Conservation (phyloP, 495 filamentous ascomycete genomes). For the Lindgomyces ingoldianus region DNA sequence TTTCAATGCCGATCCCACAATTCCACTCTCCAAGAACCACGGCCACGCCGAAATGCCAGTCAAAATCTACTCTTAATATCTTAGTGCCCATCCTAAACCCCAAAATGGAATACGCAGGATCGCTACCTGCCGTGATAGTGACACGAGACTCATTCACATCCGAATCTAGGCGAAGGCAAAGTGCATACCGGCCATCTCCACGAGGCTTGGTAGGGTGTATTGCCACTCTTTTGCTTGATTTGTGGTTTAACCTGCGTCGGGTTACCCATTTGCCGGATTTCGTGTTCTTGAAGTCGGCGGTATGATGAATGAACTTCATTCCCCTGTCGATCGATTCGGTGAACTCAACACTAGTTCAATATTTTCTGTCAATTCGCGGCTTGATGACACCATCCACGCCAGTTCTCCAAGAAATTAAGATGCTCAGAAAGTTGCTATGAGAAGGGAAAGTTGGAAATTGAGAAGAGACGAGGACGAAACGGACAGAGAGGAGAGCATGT, state of each 20-base stretch:
- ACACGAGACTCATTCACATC: neutral
- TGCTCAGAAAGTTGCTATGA: neutral
- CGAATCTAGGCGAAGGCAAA: neutral
- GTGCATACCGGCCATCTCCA: slow-evolving; percentile 20
- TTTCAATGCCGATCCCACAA: neutral
- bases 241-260: neutral
- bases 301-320: neutral
- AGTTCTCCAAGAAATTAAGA: slow-evolving; percentile 12
- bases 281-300: slow-evolving; percentile 6
- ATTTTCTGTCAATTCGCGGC: slow-evolving; percentile 18
- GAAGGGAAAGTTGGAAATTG: neutral
- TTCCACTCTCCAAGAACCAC: neutral
- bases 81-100: neutral
- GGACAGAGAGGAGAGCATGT: neutral
- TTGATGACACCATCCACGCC: slow-evolving; percentile 26
- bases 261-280: neutral
- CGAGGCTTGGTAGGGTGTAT: neutral
- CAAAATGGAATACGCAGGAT: neutral
- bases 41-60: neutral
- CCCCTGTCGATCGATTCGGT: slow-evolving; percentile 26
- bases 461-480: neutral
- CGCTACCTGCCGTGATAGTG: slow-evolving; percentile 3
- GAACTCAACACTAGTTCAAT: neutral
- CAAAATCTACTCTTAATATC: neutral
- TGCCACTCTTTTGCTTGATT: slow-evolving; percentile 1